These are phyloP conservation scores for Tephrocybe sp. DNA, from an alignment of 768 basidiomycete species.

Conservation along the genomic window DNA sequence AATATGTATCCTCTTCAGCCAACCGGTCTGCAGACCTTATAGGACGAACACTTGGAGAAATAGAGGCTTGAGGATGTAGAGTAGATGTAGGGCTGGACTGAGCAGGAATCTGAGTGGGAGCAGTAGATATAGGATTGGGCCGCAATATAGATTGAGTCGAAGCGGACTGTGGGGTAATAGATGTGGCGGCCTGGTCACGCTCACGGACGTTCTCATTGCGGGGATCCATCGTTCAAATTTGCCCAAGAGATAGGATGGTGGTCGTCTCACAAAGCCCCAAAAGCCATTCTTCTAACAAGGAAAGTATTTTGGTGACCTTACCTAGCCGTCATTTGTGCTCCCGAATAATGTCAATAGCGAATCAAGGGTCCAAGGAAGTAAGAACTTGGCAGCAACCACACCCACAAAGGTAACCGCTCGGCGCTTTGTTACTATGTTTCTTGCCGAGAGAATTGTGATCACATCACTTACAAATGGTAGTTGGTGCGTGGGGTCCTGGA, in stretches of 20 bases:
- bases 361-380: neutral
- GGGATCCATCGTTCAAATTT: slow-evolving; percentile 7
- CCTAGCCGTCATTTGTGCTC: neutral
- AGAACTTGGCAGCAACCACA: too few species aligned
- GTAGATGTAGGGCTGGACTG: slow-evolving; percentile 4
- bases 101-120: neutral
- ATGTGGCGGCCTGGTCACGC: slow-evolving; percentile 6
- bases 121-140: neutral
- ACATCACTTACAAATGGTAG: too few species aligned
- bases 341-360: slow-evolving; percentile 10
- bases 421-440: too few species aligned
- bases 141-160: neutral
- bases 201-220: slow-evolving; percentile 2
- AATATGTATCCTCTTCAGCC: slow-evolving; percentile 6
- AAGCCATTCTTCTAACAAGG: neutral
- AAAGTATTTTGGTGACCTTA: neutral
- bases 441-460: too few species aligned
- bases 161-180: neutral
- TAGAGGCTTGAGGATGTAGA: neutral
- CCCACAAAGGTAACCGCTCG: too few species aligned
- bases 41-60: neutral
- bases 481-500: too few species aligned
- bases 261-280: neutral
- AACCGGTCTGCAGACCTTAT: slow-evolving; percentile 9
- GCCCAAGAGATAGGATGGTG: slow-evolving; percentile 3